Evolutionary conservation across 306 rosid genomes (phyloP).

Genomic region (Comarum palustre): DNA sequence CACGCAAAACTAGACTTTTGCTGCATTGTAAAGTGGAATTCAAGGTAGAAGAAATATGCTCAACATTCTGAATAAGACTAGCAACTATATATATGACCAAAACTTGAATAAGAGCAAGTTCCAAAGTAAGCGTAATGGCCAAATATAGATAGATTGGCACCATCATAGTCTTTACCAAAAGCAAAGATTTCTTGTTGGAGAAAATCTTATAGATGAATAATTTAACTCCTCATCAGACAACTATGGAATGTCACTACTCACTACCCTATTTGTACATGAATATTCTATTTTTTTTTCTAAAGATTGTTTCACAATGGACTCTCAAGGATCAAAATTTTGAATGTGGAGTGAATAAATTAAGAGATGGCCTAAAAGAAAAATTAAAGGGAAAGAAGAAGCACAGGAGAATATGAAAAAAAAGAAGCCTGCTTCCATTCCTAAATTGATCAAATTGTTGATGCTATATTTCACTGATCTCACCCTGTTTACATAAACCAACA

Average conservation of each 20-base stretch:
- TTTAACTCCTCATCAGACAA: constrained; percentile 9
- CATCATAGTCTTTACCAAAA: background rate
- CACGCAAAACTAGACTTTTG: background rate
- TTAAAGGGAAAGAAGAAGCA: background rate
- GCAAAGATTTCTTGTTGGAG: background rate
- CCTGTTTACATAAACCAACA: constrained; percentile 71
- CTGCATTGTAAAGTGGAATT: background rate
- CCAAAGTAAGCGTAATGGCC: background rate
- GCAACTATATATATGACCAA: background rate
- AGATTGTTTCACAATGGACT: background rate
- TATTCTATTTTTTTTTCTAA: background rate
- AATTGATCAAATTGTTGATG: background rate
- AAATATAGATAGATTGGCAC: background rate
- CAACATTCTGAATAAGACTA: background rate
- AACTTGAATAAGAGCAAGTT: background rate
- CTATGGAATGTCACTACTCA: constrained; percentile 17
- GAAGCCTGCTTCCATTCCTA: constrained; percentile 22
- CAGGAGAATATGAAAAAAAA: constrained; percentile 3
- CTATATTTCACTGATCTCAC: constrained; percentile 62
- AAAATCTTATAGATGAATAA: background rate
- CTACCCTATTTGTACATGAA: constrained; percentile 32
- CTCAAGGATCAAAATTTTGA: constrained; percentile 25
- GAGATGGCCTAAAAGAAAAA: constrained; percentile 32
- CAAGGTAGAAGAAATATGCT: background rate
- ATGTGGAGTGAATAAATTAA: constrained; percentile 32